Base-by-base conservation (phyloP, 371 early-diverging fungal genomes). In the Capniomyces stellatus region DNA sequence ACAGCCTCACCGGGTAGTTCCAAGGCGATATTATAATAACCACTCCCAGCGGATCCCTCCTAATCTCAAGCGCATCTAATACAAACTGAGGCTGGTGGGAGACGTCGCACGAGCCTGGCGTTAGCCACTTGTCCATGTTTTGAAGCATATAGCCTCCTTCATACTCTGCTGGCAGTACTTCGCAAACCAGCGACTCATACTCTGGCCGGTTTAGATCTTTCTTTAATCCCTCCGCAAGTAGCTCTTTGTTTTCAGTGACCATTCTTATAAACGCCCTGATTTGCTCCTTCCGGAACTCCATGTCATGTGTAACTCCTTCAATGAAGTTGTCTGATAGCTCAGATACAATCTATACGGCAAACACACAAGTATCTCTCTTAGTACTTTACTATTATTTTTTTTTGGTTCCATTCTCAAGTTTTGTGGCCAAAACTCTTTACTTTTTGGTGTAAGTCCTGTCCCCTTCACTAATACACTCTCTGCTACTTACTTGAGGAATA, bases 1-100 rank as follows among this genome's bases (percentile, higher is more conserved):
- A 22, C 30, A 92, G 69, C 46, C 79, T 72, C 31, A 89, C 56
- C 23, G 87, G 90, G 61, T 83, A 91, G 63, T 93, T 93, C 95
- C 93, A 92, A 4, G 92, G 70, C 3, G 81, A 77, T 40, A 83
- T 69, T 46, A 83, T 67, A 21, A 83, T 58, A 25, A 80, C 86
- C 0, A 79, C 71, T 58, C 94, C 94, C 54, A 78, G 69, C 2
- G 92, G 91, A 39, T 83, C 87, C 47, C 71, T 74, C 52, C 79
- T 77, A 51, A 82, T 70, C 42, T 73, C 52, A 46, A 68, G 30
- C 4, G 62, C 52, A 56, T 60, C 62, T 28, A 65, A 8, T 51
- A 64, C 29, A 29, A 58, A 58, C 18, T 53, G 71, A 12, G 73
- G 61, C 50, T 71, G 68, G 56, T 63, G 53, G 0, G 62, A 58